These are phyloP conservation scores for Mortierella sp. DNA, from an alignment of 371 early-diverging fungal genomes.

Conservation along the genomic window DNA sequence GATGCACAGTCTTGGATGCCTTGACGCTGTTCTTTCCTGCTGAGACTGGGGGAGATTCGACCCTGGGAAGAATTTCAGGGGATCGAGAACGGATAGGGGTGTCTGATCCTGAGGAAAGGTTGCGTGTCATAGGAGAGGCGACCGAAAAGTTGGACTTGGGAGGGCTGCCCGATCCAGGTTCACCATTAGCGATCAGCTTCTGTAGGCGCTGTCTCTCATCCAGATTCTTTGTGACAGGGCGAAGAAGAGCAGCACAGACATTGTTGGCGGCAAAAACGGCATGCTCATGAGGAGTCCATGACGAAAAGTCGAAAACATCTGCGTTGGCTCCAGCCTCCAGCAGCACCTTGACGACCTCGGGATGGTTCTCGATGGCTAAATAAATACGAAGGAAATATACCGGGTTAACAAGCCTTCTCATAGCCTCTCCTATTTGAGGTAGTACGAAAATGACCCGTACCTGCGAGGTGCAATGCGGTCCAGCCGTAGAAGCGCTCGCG, in stretches of 20 bases:
- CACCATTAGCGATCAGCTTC: constrained; percentile 13
- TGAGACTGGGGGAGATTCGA: constrained; percentile 47
- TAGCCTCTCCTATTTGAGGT: neutral
- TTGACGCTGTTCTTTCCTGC: constrained; percentile 37
- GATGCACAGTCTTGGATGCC: constrained; percentile 56
- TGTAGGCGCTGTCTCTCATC: constrained; percentile 36
- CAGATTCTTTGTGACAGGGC: constrained; percentile 52
- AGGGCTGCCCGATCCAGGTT: constrained; percentile 21
- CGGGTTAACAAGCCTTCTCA: neutral
- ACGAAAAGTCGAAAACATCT: constrained; percentile 62
- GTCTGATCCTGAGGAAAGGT: constrained; percentile 18
- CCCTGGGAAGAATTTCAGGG: constrained; percentile 15
- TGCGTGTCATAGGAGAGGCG: constrained; percentile 16
- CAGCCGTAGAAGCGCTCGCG: constrained; percentile 66
- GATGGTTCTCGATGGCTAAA: constrained; percentile 71
- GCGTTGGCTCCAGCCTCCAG: constrained; percentile 70
- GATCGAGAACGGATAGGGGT: constrained; percentile 9
- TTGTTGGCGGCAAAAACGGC: constrained; percentile 75
- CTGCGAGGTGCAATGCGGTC: constrained; percentile 77
- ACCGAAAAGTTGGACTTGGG: constrained; percentile 12
- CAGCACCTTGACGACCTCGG: constrained; percentile 63
- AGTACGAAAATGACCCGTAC: constrained; percentile 39
- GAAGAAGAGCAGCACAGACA: constrained; percentile 64
- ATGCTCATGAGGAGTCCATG: constrained; percentile 80
- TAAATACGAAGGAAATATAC: neutral